These are phyloP conservation scores for Grosmannia serpens DNA, from an alignment of 2,329 filamentous ascomycete genomes.

Conservation along the genomic window DNA sequence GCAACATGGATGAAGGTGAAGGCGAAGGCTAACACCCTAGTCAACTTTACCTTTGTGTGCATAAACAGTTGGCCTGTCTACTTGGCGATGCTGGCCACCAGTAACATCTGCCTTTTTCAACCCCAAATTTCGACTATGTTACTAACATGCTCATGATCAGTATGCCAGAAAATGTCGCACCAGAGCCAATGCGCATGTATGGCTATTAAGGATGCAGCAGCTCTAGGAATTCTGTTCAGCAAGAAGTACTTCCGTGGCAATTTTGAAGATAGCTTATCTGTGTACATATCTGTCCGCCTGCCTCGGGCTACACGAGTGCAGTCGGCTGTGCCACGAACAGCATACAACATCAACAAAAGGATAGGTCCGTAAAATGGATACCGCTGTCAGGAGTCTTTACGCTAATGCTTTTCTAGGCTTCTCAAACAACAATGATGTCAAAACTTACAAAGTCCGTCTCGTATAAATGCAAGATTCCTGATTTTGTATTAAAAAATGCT, in stretches of 20 bases:
- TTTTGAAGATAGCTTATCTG: conserved; percentile 31
- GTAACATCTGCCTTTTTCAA: conserved; percentile 27
- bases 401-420: conserved; percentile 32
- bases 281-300: conserved; percentile 41
- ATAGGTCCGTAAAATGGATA: conserved; percentile 50
- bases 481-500: too few species aligned
- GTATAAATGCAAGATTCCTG: too few species aligned
- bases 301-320: conserved; percentile 46
- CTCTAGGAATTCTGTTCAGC: conserved; percentile 50
- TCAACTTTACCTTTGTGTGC: conserved; percentile 45
- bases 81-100: conserved; percentile 56
- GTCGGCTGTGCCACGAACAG: conserved; percentile 43
- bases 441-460: conserved; percentile 51
- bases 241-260: conserved; percentile 33
- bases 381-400: conserved; percentile 4
- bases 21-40: not conserved
- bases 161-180: conserved; percentile 22
- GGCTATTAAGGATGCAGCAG: conserved; percentile 56
- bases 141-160: not conserved
- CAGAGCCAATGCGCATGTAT: conserved; percentile 59
- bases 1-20: too few species aligned
- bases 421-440: conserved; percentile 44
- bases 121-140: conserved; percentile 29
- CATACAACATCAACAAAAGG: conserved; percentile 50
- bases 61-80: conserved; percentile 36